Evolutionary conservation across 1,284 basidiomycete genomes (phyloP).

Genomic region (Rhizopogon parksii): DNA sequence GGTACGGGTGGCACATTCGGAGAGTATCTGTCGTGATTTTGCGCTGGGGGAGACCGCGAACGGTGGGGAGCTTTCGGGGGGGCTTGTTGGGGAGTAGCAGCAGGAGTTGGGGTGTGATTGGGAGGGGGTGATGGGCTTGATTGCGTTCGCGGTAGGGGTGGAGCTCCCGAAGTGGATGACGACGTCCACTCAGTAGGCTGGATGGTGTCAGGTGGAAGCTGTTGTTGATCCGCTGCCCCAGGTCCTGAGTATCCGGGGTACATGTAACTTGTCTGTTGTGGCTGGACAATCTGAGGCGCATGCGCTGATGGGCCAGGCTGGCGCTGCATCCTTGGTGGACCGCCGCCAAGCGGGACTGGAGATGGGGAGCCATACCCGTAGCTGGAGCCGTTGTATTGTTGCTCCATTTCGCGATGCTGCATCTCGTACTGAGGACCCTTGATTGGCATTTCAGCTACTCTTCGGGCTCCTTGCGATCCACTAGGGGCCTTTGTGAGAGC

Average conservation of each 20-base stretch:
- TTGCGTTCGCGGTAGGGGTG: slow-evolving; percentile 13
- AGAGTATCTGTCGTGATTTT: slow-evolving; percentile 33
- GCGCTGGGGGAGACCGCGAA: slow-evolving; percentile 34
- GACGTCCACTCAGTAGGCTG: slow-evolving; percentile 9
- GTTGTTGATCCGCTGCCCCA: slow-evolving; percentile 16
- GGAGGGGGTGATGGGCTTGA: slow-evolving; percentile 26
- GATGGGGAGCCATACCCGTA: slow-evolving; percentile 29
- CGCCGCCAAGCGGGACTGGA: slow-evolving; percentile 15
- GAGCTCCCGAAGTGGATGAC: slow-evolving; percentile 10
- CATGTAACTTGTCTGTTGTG: slow-evolving; percentile 18
- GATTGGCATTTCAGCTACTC: slow-evolving; percentile 80
- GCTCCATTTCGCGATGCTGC: slow-evolving; percentile 88
- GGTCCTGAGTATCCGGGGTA: slow-evolving; percentile 12
- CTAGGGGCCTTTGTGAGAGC: slow-evolving; percentile 49
- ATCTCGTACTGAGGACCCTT: slow-evolving; percentile 87
- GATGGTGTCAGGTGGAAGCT: slow-evolving; percentile 13
- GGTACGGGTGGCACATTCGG: slow-evolving; percentile 16
- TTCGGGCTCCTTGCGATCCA: slow-evolving; percentile 37
- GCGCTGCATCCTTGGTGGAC: slow-evolving; percentile 26
- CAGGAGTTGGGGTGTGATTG: background rate
- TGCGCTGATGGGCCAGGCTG: slow-evolving; percentile 25
- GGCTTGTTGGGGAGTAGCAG: slow-evolving; percentile 9
- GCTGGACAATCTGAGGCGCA: slow-evolving; percentile 20
- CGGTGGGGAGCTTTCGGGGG: slow-evolving; percentile 13
- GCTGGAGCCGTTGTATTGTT: slow-evolving; percentile 53